Conservation (phyloP, 1,284 basidiomycete species). For the Vanrija humicola region DNA sequence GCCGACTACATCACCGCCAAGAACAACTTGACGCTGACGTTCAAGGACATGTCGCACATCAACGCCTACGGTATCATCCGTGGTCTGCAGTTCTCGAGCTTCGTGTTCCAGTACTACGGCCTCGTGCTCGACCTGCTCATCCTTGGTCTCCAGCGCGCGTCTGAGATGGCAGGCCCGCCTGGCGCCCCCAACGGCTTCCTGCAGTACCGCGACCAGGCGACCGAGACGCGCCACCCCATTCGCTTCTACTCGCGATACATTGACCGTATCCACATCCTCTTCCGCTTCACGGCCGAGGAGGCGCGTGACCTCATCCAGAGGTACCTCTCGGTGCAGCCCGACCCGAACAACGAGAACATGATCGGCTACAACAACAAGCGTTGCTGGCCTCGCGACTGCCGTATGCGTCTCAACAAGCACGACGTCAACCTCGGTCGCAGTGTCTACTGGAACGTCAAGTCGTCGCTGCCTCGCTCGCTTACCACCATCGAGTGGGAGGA, state of each 20-base stretch:
- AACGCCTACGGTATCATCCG: conserved; percentile 71
- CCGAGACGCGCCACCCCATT: conserved; percentile 90
- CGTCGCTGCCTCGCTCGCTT: conserved; percentile 88
- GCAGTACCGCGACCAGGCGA: conserved; percentile 86
- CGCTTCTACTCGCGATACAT: conserved; percentile 93
- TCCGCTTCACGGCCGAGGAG: conserved; percentile 98
- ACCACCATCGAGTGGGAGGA: conserved; percentile 99
- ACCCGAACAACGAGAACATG: conserved; percentile 97
- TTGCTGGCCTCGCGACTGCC: conserved; percentile 98
- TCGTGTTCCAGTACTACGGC: conserved; percentile 96
- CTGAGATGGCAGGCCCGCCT: conserved; percentile 94
- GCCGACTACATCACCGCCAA: conserved; percentile 97
- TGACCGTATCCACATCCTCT: conserved; percentile 87
- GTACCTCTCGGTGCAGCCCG: conserved; percentile 92
- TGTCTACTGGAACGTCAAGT: conserved; percentile 99
- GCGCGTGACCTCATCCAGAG: conserved; percentile 96
- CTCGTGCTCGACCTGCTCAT: conserved; percentile 86
- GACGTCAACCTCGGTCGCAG: conserved; percentile 98
- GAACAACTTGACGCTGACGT: conserved; percentile 90
- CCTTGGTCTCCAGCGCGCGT: conserved; percentile 86
- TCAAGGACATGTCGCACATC: conserved; percentile 66
- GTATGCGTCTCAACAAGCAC: conserved; percentile 99
- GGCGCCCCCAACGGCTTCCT: conserved; percentile 94
- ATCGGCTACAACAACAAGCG: conserved; percentile 99
- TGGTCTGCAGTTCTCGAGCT: conserved; percentile 91